Evolutionary conservation across 805 yeast species (phyloP).

Genomic region (Suhomyces canberraensis): DNA sequence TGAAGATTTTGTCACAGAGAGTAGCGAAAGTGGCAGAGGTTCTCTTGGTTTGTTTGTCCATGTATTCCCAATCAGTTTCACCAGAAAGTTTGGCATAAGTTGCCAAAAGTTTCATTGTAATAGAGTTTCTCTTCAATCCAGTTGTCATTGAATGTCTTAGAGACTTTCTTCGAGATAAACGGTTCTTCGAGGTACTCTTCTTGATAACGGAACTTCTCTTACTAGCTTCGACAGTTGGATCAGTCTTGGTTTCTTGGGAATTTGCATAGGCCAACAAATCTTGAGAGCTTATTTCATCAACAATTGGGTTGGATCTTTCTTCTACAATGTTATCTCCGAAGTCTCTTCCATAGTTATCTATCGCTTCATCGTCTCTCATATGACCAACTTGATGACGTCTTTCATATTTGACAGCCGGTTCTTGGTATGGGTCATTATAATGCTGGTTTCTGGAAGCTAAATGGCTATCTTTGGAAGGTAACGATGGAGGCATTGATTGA

Average conservation of each 20-base stretch:
- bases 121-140: slow-evolving; percentile 62
- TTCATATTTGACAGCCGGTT: slow-evolving; percentile 1
- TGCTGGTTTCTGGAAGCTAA: slow-evolving; percentile 6
- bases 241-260: slow-evolving; percentile 9
- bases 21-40: slow-evolving; percentile 78
- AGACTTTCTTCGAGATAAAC: slow-evolving; percentile 34
- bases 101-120: slow-evolving; percentile 66
- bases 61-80: slow-evolving; percentile 64
- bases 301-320: slow-evolving; percentile 15
- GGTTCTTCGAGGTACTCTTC: slow-evolving; percentile 25
- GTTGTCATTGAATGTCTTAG: slow-evolving; percentile 38
- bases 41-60: slow-evolving; percentile 70
- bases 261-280: slow-evolving; percentile 29
- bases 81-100: slow-evolving; percentile 69
- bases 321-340: too few relatives aligned
- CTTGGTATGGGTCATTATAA: slow-evolving; percentile 3
- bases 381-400: too few relatives aligned
- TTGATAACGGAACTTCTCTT: slow-evolving; percentile 29
- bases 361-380: too few relatives aligned
- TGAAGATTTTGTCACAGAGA: slow-evolving; percentile 72
- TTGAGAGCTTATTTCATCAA: slow-evolving; percentile 17
- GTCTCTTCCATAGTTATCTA: not conserved
- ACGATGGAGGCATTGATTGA: slow-evolving; percentile 35
- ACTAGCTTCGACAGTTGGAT: slow-evolving; percentile 10
- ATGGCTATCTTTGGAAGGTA: slow-evolving; percentile 37